These are phyloP conservation scores for Leptographium wingfieldii DNA, from an alignment of 2,329 filamentous ascomycete species.

Conservation along the genomic window DNA sequence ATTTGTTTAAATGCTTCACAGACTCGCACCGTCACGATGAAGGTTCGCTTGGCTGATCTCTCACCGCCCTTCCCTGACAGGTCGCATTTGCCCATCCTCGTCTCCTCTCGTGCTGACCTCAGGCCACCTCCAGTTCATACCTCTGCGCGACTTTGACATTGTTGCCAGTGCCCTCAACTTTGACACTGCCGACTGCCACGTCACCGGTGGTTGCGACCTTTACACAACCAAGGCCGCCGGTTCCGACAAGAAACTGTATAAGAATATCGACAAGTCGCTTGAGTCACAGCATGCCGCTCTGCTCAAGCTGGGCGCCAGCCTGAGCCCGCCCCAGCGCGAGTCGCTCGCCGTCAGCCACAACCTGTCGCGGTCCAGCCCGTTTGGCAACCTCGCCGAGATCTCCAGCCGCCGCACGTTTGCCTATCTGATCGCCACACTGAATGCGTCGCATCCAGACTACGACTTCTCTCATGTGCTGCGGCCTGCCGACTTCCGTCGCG, in stretches of 20 bases:
- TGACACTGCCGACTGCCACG: slow-evolving; percentile 82
- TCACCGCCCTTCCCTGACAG: not conserved
- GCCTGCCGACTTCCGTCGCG: slow-evolving; percentile 78
- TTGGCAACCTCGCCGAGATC: slow-evolving; percentile 78
- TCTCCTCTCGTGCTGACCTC: not conserved
- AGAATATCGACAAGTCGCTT: slow-evolving; percentile 82
- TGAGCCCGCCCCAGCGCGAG: slow-evolving; percentile 70
- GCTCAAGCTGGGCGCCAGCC: slow-evolving; percentile 70
- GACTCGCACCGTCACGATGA: slow-evolving; percentile 1
- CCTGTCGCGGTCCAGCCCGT: slow-evolving; percentile 77
- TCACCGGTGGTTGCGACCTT: slow-evolving; percentile 87
- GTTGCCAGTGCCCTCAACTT: slow-evolving; percentile 92
- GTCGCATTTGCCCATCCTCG: not conserved
- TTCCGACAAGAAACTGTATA: slow-evolving; percentile 93
- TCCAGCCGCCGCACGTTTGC: slow-evolving; percentile 86
- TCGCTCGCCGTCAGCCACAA: slow-evolving; percentile 57
- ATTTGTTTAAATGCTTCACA: not conserved
- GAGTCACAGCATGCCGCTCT: slow-evolving; percentile 85
- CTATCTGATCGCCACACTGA: slow-evolving; percentile 90
- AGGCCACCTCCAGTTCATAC: slow-evolving; percentile 57
- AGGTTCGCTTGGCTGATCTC: not conserved
- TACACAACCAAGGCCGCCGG: slow-evolving; percentile 96
- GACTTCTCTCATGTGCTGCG: slow-evolving; percentile 90
- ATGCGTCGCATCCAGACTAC: slow-evolving; percentile 91
- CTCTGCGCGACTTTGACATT: slow-evolving; percentile 79